Conservation (phyloP, 192 early-diverging fungal species). For the Linnemannia zychae region DNA sequence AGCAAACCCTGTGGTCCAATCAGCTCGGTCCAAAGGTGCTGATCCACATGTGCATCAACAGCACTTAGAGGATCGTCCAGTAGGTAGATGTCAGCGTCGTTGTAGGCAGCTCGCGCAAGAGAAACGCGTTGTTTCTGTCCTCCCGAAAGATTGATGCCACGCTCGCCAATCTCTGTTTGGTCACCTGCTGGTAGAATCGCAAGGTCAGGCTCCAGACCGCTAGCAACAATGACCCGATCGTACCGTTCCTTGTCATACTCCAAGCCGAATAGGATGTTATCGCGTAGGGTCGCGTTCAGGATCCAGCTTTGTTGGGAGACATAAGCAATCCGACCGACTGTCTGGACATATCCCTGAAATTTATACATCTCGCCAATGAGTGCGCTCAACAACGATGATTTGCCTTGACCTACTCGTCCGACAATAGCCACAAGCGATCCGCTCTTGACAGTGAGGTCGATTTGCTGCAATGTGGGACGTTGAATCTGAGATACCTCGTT, state of each 20-base stretch:
- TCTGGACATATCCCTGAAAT: constrained; percentile 59
- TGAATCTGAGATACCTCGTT: background rate
- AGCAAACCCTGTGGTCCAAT: constrained; percentile 39
- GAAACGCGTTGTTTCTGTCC: constrained; percentile 83
- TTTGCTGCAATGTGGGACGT: constrained; percentile 42
- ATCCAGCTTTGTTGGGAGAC: constrained; percentile 64
- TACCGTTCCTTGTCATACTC: constrained; percentile 21
- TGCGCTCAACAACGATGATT: constrained; percentile 77
- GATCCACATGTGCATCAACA: constrained; percentile 64
- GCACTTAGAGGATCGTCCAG: constrained; percentile 88
- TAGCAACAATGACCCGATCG: constrained; percentile 7
- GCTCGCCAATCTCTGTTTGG: constrained; percentile 74
- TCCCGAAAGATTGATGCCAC: constrained; percentile 74
- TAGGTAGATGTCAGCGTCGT: constrained; percentile 75
- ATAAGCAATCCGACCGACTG: constrained; percentile 74
- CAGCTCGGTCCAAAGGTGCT: constrained; percentile 61
- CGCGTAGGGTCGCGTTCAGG: constrained; percentile 37
- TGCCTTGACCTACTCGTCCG: constrained; percentile 82
- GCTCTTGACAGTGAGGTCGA: constrained; percentile 54
- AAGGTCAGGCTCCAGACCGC: constrained; percentile 26
- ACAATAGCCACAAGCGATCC: constrained; percentile 69
- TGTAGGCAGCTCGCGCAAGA: constrained; percentile 84
- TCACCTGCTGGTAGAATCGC: constrained; percentile 33
- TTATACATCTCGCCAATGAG: constrained; percentile 90
- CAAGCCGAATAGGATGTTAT: constrained; percentile 59